Evolutionary conservation across 2,329 filamentous ascomycete species (phyloP).

Genomic region (Botrytis galanthina): DNA sequence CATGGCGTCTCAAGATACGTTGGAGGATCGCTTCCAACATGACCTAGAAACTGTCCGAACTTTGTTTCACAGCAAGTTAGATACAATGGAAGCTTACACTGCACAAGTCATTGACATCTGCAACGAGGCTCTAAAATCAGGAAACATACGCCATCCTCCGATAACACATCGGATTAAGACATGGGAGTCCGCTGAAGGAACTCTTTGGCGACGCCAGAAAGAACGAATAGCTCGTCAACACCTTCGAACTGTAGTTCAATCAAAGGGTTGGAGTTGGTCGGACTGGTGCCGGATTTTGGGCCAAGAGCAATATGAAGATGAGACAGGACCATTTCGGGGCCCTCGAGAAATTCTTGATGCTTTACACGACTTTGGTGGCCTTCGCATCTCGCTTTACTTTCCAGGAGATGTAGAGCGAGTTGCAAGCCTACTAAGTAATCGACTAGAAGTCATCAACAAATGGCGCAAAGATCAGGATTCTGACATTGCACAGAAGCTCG

Average conservation of each 20-base stretch:
- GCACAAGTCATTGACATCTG: neutral
- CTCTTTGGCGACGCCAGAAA: neutral
- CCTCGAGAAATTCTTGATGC: neutral
- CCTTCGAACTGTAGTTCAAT: neutral
- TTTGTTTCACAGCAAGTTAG: neutral
- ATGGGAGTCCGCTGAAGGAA: neutral
- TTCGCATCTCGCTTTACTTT: neutral
- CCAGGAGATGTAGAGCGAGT: conserved; percentile 2
- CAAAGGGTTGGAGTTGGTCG: neutral
- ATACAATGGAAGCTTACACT: neutral
- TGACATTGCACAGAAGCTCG: neutral
- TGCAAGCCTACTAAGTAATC: neutral
- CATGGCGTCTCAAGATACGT: neutral
- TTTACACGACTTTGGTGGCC: neutral
- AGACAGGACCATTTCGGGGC: neutral
- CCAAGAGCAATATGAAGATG: neutral
- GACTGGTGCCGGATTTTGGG: neutral
- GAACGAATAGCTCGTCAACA: neutral
- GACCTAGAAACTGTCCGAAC: neutral
- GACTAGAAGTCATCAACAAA: neutral
- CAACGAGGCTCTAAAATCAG: neutral
- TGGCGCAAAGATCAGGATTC: neutral
- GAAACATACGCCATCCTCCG: neutral
- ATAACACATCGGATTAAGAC: neutral
- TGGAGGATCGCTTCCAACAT: neutral